phyloP scores from a whole-genome alignment of 1,284 basidiomycete genomes.

The Puccinia novopanici region DNA sequence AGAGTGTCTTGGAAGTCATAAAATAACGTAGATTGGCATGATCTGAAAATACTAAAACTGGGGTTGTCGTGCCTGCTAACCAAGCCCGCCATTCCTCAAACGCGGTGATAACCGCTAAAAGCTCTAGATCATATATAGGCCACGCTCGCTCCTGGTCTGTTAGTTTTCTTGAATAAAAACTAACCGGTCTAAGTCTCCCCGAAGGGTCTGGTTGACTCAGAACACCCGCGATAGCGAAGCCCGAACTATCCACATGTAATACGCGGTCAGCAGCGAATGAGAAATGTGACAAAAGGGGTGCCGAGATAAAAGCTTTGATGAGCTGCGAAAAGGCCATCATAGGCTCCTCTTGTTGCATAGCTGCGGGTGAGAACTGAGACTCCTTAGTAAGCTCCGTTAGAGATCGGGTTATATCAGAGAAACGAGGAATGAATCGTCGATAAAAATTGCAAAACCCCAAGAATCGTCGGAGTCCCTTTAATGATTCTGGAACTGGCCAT shows the following conservation, averaged over 20 bases:
- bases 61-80: no score
- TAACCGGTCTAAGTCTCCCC: background rate
- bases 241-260: slow-evolving; percentile 36
- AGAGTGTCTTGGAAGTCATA: no score
- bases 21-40: no score
- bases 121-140: no score
- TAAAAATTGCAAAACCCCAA: no score
- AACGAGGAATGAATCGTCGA: slow-evolving; percentile 1
- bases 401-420: background rate
- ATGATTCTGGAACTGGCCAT: background rate
- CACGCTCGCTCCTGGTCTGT: no score
- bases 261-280: background rate
- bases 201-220: slow-evolving; percentile 18
- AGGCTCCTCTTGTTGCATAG: background rate
- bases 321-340: background rate
- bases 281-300: slow-evolving; percentile 25
- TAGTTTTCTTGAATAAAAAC: no score
- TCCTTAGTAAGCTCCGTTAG: background rate
- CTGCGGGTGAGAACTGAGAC: background rate
- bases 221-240: slow-evolving; percentile 18
- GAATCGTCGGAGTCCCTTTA: no score
- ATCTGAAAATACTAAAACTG: no score
- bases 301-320: background rate
- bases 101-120: no score
- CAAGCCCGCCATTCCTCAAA: no score